These are phyloP conservation scores for Aspergillus pseudoviridinutans DNA, from an alignment of 2,329 filamentous ascomycete genomes.

Conservation along the genomic window DNA sequence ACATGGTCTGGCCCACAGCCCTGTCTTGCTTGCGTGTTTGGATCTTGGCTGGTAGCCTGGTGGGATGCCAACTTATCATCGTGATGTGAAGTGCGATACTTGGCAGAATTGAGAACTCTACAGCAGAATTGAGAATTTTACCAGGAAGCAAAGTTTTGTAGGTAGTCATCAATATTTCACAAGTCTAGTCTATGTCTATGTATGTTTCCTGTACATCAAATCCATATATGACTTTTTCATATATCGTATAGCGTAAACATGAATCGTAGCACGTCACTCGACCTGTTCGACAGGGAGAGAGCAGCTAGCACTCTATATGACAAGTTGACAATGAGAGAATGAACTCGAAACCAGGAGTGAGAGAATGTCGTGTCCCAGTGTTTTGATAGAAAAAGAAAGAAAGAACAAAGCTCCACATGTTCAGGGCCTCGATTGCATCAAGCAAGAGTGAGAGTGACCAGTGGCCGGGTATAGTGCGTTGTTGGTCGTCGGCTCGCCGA, in stretches of 20 bases:
- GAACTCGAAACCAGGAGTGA: neutral
- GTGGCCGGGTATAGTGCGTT: neutral
- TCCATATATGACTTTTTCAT: neutral
- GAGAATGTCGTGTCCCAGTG: neutral
- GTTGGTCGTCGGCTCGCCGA: neutral
- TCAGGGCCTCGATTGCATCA: neutral
- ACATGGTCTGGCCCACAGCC: neutral
- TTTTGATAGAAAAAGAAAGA: neutral
- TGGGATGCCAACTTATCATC: neutral
- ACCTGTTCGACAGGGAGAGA: neutral
- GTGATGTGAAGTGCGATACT: neutral
- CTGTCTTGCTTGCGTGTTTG: neutral
- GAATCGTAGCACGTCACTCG: neutral
- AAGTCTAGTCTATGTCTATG: neutral
- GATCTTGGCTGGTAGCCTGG: neutral
- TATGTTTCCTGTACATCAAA: neutral
- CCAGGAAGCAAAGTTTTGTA: neutral
- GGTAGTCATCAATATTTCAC: neutral
- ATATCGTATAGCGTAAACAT: neutral
- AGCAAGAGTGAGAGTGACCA: neutral
- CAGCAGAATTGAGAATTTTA: too few species aligned
- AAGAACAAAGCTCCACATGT: neutral
- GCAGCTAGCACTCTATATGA: neutral
- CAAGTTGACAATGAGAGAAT: neutral
- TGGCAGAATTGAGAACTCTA: neutral